Percentiles rank a stretch among this genome's conserved stretches.
These are phyloP conservation scores for Rhinocladiella similis DNA, from an alignment of 2,329 filamentous ascomycete species.

Conservation along the genomic window DNA sequence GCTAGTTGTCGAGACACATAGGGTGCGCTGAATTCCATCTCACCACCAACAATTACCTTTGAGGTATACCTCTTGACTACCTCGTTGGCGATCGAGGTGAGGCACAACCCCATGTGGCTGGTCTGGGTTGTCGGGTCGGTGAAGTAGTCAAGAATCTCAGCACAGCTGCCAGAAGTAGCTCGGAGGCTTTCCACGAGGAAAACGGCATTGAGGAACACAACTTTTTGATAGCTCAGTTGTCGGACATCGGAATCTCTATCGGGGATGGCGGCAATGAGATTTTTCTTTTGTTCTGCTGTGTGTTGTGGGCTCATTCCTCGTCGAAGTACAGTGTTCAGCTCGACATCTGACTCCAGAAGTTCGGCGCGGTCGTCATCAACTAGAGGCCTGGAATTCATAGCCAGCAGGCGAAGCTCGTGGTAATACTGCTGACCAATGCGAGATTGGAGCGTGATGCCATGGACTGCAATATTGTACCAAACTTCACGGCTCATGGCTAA, in stretches of 20 bases:
- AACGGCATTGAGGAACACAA: conserved; percentile 87
- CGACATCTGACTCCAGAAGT: conserved; percentile 91
- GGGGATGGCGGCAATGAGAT: conserved; percentile 72
- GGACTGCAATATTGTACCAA: conserved; percentile 97
- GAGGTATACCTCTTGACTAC: conserved; percentile 78
- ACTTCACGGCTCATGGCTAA: conserved; percentile 79
- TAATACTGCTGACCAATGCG: conserved; percentile 70
- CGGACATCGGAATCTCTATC: conserved; percentile 76
- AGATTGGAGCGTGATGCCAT: conserved; percentile 79
- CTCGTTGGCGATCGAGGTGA: conserved; percentile 63
- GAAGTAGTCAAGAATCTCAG: conserved; percentile 87
- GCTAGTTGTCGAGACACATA: conserved; percentile 88
- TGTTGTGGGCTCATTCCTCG: conserved; percentile 80
- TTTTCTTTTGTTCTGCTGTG: conserved; percentile 76
- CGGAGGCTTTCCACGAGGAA: conserved; percentile 87
- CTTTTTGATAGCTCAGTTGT: conserved; percentile 81
- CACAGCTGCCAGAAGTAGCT: conserved; percentile 84
- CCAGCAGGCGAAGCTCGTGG: conserved; percentile 78
- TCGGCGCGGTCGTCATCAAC: conserved; percentile 87
- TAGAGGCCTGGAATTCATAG: conserved; percentile 81
- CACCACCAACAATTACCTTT: conserved; percentile 69
- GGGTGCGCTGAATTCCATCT: conserved; percentile 81
- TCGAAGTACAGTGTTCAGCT: conserved; percentile 89
- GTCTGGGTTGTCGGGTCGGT: conserved; percentile 79
- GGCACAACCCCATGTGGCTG: conserved; percentile 62